Evolutionary conservation across 2,329 filamentous ascomycete species (phyloP).

Genomic region (Cytospora chrysosperma): DNA sequence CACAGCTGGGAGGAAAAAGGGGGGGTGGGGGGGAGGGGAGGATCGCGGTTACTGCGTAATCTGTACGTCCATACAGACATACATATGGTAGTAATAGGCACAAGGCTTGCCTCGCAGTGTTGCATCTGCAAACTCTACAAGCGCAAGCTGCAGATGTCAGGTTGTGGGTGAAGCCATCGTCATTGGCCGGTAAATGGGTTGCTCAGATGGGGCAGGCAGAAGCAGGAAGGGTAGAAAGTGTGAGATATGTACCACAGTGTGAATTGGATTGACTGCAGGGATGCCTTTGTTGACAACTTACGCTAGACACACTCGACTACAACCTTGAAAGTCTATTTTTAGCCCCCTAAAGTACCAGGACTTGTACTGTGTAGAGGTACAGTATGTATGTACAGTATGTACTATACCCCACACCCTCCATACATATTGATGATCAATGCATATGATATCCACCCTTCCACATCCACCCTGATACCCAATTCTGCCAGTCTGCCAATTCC

Average conservation of each 20-base stretch:
- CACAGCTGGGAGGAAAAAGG: neutral
- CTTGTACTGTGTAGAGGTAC: neutral
- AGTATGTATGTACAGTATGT: neutral
- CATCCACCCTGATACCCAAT: no score
- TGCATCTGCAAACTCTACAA: constrained; percentile 10
- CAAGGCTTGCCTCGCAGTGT: constrained; percentile 9
- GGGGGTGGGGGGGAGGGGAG: neutral
- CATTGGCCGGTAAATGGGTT: constrained; percentile 16
- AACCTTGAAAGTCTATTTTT: neutral
- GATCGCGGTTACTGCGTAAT: neutral
- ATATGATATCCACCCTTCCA: no score
- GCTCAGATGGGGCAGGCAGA: constrained; percentile 6
- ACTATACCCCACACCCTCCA: no score
- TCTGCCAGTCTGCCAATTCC: no score
- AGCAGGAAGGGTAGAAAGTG: neutral
- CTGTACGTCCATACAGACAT: neutral
- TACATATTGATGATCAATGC: no score
- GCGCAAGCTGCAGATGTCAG: constrained; percentile 20
- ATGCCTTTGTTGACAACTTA: neutral
- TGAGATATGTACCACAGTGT: neutral
- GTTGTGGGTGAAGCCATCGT: constrained; percentile 1
- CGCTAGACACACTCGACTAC: neutral
- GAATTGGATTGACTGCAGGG: neutral
- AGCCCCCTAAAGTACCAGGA: neutral
- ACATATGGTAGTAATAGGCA: constrained; percentile 9